Conservation (phyloP, 495 filamentous ascomycete genomes). For the Aspergillus carlsbadensis region DNA sequence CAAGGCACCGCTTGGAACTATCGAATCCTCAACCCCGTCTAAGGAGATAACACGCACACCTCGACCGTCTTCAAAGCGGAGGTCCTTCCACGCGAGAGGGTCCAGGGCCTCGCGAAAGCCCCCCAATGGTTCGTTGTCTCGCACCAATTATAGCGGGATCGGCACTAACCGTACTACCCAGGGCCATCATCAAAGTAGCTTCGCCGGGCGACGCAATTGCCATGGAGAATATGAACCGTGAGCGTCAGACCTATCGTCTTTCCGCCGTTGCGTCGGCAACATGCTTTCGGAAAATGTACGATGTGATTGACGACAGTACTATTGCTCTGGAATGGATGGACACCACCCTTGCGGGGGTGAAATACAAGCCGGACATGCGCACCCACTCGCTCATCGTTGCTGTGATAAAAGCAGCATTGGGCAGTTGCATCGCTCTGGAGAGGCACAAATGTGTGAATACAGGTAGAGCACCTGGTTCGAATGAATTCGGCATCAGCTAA, state of each 20-base stretch:
- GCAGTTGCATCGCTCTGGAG: slow-evolving; percentile 9
- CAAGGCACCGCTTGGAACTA: slow-evolving; percentile 1
- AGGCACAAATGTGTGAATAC: neutral
- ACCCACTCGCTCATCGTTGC: slow-evolving; percentile 1
- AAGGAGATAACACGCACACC: slow-evolving; percentile 7
- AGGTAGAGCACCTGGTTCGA: neutral
- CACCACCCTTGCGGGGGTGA: slow-evolving; percentile 11
- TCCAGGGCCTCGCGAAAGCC: too few relatives aligned
- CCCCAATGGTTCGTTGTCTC: neutral
- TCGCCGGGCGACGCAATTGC: neutral
- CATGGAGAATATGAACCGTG: slow-evolving; percentile 5
- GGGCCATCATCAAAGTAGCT: slow-evolving; percentile 13
- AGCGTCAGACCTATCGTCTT: slow-evolving; percentile 8
- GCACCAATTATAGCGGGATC: neutral
- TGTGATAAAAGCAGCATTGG: neutral
- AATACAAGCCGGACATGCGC: neutral
- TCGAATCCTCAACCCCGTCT: slow-evolving; percentile 1
- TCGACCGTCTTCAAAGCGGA: slow-evolving; percentile 7
- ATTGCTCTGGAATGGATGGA: slow-evolving; percentile 13
- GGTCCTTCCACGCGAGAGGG: neutral
- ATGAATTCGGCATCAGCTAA: too few relatives aligned
- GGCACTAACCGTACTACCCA: neutral
- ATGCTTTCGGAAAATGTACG: slow-evolving; percentile 9
- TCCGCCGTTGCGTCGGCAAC: neutral
- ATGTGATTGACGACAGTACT: slow-evolving; percentile 8